A percentile compares a stretch with the other conserved stretches of the same genome.
These are phyloP conservation scores for Meredithiella fracta DNA, from an alignment of 2,329 filamentous ascomycete genomes.

Conservation along the genomic window DNA sequence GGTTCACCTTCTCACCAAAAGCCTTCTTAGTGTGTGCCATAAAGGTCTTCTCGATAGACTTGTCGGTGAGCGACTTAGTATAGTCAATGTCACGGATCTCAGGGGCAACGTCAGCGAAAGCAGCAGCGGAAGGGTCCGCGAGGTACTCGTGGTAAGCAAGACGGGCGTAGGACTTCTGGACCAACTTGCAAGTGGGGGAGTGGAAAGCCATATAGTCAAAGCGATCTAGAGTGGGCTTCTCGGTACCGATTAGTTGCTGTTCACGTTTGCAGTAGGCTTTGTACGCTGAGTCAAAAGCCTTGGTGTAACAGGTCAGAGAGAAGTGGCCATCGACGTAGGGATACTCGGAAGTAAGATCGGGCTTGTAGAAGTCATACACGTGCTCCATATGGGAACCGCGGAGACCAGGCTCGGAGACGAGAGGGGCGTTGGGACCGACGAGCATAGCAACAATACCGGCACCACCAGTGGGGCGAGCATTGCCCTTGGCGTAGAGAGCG, in stretches of 20 bases:
- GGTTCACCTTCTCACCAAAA: constrained; percentile 61
- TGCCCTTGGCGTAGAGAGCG: constrained; percentile 70
- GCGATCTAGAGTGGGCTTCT: constrained; percentile 54
- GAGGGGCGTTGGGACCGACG: constrained; percentile 59
- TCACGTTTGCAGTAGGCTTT: constrained; percentile 65
- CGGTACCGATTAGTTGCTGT: constrained; percentile 33
- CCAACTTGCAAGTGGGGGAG: constrained; percentile 72
- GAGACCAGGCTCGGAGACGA: constrained; percentile 63
- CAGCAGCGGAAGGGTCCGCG: constrained; percentile 45
- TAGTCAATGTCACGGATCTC: constrained; percentile 68
- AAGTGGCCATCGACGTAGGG: constrained; percentile 72
- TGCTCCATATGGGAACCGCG: constrained; percentile 69
- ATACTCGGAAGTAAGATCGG: constrained; percentile 74
- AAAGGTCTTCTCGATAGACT: constrained; percentile 73
- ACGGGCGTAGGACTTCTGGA: constrained; percentile 70
- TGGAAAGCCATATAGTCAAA: constrained; percentile 78
- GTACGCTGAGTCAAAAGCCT: constrained; percentile 68
- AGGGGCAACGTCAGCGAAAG: constrained; percentile 58
- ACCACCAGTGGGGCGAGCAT: constrained; percentile 65
- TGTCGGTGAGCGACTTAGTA: constrained; percentile 62
- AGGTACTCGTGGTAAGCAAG: constrained; percentile 79
- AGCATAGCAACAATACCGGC: constrained; percentile 66
- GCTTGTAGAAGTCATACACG: constrained; percentile 84
- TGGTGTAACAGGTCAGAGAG: constrained; percentile 66
- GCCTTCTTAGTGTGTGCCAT: constrained; percentile 72